Evolutionary conservation across 768 basidiomycete genomes (phyloP).

Genomic region (Tylopilus plumbeoviolaceoides): DNA sequence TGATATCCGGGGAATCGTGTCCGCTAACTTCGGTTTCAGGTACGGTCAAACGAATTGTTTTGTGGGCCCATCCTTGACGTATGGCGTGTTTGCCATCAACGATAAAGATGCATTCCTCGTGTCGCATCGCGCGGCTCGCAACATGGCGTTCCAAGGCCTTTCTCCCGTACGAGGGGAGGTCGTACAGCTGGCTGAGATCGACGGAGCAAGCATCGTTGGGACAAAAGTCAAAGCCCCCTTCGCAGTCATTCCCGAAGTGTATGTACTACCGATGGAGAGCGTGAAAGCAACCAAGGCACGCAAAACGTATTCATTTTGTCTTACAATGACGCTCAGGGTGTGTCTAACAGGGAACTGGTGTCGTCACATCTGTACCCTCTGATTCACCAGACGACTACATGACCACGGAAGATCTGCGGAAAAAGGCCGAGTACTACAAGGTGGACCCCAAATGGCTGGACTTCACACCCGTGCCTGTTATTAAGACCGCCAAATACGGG

Average conservation of each 20-base stretch:
- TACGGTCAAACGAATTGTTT: constrained; percentile 99
- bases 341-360: constrained; percentile 79
- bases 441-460: constrained; percentile 87
- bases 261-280: constrained; percentile 98
- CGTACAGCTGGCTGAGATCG: constrained; percentile 70
- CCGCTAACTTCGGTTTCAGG: constrained; percentile 39
- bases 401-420: constrained; percentile 85
- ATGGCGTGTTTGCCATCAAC: constrained; percentile 87
- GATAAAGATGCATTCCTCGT: constrained; percentile 86
- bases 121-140: constrained; percentile 88
- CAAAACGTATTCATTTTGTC: not conserved
- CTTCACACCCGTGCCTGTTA: constrained; percentile 81
- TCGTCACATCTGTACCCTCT: constrained; percentile 96
- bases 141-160: constrained; percentile 94
- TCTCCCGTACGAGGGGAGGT: constrained; percentile 69
- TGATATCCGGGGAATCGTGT: not conserved
- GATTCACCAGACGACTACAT: constrained; percentile 97
- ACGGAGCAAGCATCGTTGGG: constrained; percentile 78
- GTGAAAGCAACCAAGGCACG: constrained; percentile 88
- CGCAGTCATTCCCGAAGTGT: constrained; percentile 77
- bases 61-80: constrained; percentile 85
- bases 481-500: constrained; percentile 89
- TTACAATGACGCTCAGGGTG: constrained; percentile 1
- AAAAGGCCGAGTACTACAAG: constrained; percentile 96
- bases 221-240: constrained; percentile 89